Evolutionary conservation across 1,139 yeast genomes (phyloP).

Genomic region (Nakaseomyces glabratus): DNA sequence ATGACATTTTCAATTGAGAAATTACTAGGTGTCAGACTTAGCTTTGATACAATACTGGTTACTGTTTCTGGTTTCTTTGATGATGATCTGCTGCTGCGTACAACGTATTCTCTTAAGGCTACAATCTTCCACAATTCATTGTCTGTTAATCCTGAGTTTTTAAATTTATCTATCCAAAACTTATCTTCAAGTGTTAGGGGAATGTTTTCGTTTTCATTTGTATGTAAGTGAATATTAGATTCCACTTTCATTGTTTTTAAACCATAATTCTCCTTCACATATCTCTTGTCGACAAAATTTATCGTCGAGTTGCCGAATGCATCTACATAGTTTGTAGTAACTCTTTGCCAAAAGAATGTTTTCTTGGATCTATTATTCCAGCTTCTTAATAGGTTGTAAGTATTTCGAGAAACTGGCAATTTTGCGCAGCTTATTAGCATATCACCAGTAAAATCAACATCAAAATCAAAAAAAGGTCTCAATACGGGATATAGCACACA

Average conservation of each 20-base stretch:
- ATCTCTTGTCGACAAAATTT: conserved; percentile 33
- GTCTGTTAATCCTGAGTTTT: conserved; percentile 60
- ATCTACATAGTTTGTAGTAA: conserved; percentile 33
- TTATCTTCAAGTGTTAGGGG: conserved; percentile 51
- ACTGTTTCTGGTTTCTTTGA: conserved; percentile 9
- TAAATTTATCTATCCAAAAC: conserved; percentile 62
- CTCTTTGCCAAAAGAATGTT: conserved; percentile 70
- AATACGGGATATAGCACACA: conserved; percentile 78
- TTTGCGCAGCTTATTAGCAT: conserved; percentile 55
- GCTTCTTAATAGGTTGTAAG: conserved; percentile 53
- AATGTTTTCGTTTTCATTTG: conserved; percentile 35
- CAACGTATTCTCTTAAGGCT: conserved; percentile 57
- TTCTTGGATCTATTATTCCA: conserved; percentile 68
- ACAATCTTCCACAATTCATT: conserved; percentile 79
- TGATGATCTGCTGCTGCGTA: conserved; percentile 40
- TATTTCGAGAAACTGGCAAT: conserved; percentile 55
- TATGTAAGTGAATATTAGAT: conserved; percentile 29
- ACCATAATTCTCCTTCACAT: conserved; percentile 24
- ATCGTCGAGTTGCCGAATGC: conserved; percentile 38
- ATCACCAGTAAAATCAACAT: conserved; percentile 60
- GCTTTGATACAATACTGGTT: no score
- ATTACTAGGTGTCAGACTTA: no score
- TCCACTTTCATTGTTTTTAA: conserved; percentile 21
- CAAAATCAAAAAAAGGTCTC: conserved; percentile 69
- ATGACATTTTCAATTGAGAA: conserved; percentile 29